phyloP scores from a whole-genome alignment of 129 eudicot genomes.

The Apium graveolens region DNA sequence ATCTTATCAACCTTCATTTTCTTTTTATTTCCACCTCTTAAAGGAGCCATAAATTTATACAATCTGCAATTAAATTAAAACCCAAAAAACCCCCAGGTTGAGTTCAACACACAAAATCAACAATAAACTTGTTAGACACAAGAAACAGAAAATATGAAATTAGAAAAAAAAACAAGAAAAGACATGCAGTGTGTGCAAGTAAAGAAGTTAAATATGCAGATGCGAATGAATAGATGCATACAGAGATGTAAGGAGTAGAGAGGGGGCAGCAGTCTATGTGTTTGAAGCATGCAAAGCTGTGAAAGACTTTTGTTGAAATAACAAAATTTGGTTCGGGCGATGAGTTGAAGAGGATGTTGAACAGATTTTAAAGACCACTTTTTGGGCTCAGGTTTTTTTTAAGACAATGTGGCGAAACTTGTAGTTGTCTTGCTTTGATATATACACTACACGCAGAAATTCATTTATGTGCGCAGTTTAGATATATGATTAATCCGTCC shows the following conservation, averaged over 20 bases:
- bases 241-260: neutral
- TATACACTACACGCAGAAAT: too few species aligned
- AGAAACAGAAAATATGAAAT: neutral
- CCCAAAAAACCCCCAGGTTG: constrained; percentile 17
- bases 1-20: constrained; percentile 31
- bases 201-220: neutral
- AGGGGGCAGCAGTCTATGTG: neutral
- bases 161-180: neutral
- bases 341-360: neutral
- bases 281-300: constrained; percentile 21
- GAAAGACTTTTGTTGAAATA: neutral
- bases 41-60: constrained; percentile 31
- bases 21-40: constrained; percentile 39
- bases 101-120: constrained; percentile 4
- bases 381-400: constrained; percentile 9
- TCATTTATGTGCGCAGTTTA: too few species aligned
- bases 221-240: neutral
- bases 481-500: too few species aligned
- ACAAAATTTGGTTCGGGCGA: neutral
- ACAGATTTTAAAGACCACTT: neutral
- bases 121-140: neutral
- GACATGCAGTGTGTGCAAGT: constrained; percentile 17
- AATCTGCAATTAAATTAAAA: constrained; percentile 24
- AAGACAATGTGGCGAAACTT: neutral
- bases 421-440: neutral